A percentile compares a stretch with the other conserved stretches of the same genome.
These are phyloP conservation scores for Eugenia klotzschiana DNA, from an alignment of 441 rosid species.

Conservation along the genomic window DNA sequence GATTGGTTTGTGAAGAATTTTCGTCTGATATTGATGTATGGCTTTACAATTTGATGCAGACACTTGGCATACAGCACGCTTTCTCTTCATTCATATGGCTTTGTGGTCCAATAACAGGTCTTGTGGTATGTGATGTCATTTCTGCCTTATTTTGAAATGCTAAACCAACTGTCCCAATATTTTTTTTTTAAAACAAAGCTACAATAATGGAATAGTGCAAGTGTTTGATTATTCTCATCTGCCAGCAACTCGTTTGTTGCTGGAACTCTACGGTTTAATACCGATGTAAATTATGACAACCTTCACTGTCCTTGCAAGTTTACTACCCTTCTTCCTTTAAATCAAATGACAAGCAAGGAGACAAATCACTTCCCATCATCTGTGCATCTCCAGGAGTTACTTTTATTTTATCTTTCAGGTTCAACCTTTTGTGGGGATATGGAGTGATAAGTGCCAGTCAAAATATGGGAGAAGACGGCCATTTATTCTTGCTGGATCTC, in stretches of 20 bases:
- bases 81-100: conserved; percentile 97
- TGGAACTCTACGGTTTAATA: not conserved
- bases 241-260: not conserved
- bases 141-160: not conserved
- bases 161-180: too few relatives aligned
- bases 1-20: conserved; percentile 1
- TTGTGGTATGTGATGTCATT: conserved; percentile 55
- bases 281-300: not conserved
- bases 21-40: not conserved
- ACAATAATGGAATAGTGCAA: not conserved
- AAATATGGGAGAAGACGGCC: conserved; percentile 85
- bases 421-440: conserved; percentile 94
- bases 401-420: conserved; percentile 41
- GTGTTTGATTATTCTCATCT: not conserved
- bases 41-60: conserved; percentile 44
- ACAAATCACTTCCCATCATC: not conserved
- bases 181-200: not conserved
- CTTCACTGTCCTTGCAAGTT: not conserved
- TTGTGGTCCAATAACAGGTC: conserved; percentile 93
- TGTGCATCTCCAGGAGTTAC: not conserved
- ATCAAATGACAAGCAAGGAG: not conserved
- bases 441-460: conserved; percentile 92
- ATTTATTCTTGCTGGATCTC: conserved; percentile 76
- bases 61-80: conserved; percentile 83
- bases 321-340: not conserved